phyloP scores from a whole-genome alignment of 768 basidiomycete species.

The Sporobolomyces pararoseus region DNA sequence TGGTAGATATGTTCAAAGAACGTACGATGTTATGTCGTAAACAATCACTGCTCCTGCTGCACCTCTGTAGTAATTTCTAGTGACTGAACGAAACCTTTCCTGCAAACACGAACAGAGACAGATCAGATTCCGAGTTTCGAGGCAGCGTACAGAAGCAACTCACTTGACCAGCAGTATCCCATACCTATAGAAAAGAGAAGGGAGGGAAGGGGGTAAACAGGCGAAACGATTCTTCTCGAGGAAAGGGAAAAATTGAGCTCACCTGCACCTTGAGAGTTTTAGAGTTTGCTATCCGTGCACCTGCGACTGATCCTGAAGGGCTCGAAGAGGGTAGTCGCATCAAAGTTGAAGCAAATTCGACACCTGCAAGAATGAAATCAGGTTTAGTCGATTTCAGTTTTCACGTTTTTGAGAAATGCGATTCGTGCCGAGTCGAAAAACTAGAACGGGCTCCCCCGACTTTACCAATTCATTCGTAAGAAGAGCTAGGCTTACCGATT shows the following conservation, averaged over 20 bases:
- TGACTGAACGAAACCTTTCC: constrained; percentile 38
- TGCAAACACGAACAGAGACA: not conserved
- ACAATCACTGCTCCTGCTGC: constrained; percentile 55
- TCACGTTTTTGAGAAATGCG: too few relatives aligned
- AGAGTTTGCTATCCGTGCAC: constrained; percentile 24
- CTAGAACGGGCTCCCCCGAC: not conserved
- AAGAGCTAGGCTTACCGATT: constrained; percentile 66
- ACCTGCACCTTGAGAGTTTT: constrained; percentile 64
- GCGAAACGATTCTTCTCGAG: not conserved
- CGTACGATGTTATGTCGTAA: constrained; percentile 53
- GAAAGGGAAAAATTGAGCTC: not conserved
- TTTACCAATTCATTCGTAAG: too few relatives aligned
- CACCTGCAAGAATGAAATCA: constrained; percentile 51
- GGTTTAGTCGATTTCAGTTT: too few relatives aligned
- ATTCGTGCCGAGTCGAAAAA: too few relatives aligned
- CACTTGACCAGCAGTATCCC: constrained; percentile 83
- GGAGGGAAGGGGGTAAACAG: not conserved
- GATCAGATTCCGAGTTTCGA: not conserved
- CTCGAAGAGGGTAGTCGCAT: constrained; percentile 62
- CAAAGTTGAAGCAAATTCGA: constrained; percentile 93
- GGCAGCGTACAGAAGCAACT: not conserved
- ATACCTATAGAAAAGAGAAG: constrained; percentile 56
- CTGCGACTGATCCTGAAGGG: not conserved
- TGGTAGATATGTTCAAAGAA: constrained; percentile 6
- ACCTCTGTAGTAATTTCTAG: constrained; percentile 73